Conservation (phyloP, 2,329 filamentous ascomycete genomes). For the Orbilia quercus region DNA sequence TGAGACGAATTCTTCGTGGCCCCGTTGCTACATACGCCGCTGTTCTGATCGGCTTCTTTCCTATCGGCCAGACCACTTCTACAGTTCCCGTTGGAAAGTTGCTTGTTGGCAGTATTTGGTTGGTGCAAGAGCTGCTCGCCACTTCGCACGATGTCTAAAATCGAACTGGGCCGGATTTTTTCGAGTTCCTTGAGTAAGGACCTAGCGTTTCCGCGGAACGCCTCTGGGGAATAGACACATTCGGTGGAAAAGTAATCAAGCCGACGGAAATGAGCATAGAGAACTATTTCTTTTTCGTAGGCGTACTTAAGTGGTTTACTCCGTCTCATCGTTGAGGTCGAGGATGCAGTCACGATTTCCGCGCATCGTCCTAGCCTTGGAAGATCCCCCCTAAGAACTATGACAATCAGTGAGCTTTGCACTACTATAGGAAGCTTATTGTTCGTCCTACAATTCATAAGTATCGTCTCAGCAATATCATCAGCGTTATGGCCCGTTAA, state of each 20-base stretch:
- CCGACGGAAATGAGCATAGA: conserved; percentile 96
- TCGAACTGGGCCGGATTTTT: conserved; percentile 90
- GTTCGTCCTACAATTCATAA: conserved; percentile 77
- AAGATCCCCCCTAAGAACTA: conserved; percentile 83
- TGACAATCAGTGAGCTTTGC: background rate
- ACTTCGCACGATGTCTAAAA: conserved; percentile 91
- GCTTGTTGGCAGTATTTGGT: conserved; percentile 69
- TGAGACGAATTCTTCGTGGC: background rate
- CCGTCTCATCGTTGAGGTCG: conserved; percentile 87
- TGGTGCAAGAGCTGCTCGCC: conserved; percentile 95
- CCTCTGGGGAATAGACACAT: conserved; percentile 97
- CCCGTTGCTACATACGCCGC: background rate
- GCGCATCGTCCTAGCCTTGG: conserved; percentile 88
- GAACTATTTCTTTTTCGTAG: conserved; percentile 98
- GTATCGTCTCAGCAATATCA: conserved; percentile 93
- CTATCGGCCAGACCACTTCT: background rate
- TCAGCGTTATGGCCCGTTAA: conserved; percentile 98
- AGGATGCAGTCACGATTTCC: conserved; percentile 83
- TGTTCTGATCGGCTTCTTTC: conserved; percentile 60
- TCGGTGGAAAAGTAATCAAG: conserved; percentile 98
- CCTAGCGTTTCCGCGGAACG: conserved; percentile 90
- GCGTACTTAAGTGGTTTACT: conserved; percentile 98
- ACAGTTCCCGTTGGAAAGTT: background rate
- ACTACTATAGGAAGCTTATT: background rate
- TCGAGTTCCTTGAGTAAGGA: conserved; percentile 95